Conservation (phyloP, 1,284 basidiomycete genomes). For the Earliella scabrosa region DNA sequence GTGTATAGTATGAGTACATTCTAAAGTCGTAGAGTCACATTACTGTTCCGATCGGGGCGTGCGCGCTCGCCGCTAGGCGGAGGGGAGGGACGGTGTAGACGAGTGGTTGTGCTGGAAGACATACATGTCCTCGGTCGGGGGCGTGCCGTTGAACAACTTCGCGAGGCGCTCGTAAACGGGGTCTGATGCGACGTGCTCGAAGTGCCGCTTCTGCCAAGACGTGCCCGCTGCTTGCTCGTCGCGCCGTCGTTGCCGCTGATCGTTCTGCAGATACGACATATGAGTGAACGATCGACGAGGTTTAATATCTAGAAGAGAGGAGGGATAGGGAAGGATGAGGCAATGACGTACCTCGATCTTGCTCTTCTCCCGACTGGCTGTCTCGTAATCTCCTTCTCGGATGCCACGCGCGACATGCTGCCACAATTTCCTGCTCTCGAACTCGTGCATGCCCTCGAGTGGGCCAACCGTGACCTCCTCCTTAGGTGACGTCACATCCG, state of each 20-base stretch:
- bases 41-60: too few species aligned
- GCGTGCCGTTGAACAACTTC: constrained; percentile 54
- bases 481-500: constrained; percentile 67
- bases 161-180: constrained; percentile 70
- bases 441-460: constrained; percentile 72
- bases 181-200: constrained; percentile 70
- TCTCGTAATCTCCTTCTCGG: constrained; percentile 88
- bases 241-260: constrained; percentile 87
- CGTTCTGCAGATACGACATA: constrained; percentile 60
- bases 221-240: constrained; percentile 80
- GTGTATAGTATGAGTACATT: background rate
- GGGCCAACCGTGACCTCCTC: constrained; percentile 75
- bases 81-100: constrained; percentile 2
- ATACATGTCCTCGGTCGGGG: constrained; percentile 71
- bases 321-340: background rate
- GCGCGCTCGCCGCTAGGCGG: background rate
- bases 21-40: background rate
- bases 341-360: constrained; percentile 78
- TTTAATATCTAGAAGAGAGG: background rate
- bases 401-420: constrained; percentile 90
- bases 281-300: too few species aligned
- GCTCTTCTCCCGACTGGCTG: constrained; percentile 89
- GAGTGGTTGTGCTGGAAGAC: constrained; percentile 49
- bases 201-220: constrained; percentile 81
- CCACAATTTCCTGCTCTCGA: constrained; percentile 92